These are phyloP conservation scores for Sisymbrium altissimum DNA, from an alignment of 345 rosid species.

Conservation along the genomic window DNA sequence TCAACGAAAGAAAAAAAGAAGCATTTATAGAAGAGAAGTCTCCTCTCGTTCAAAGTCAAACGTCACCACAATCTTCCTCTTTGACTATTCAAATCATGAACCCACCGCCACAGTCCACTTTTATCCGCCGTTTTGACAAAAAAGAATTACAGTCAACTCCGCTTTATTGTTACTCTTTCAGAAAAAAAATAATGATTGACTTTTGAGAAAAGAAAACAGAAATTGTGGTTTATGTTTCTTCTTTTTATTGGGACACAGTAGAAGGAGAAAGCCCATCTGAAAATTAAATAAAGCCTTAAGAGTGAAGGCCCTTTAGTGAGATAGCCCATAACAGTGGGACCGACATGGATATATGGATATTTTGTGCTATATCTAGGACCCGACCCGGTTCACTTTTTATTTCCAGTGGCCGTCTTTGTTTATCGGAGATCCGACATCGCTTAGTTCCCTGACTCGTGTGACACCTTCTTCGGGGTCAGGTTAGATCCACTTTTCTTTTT, in stretches of 20 bases:
- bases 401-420: neutral
- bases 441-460: neutral
- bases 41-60: constrained; percentile 22
- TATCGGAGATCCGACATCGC: neutral
- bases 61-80: constrained; percentile 3
- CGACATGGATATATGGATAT: neutral
- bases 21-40: neutral
- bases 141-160: constrained; percentile 2
- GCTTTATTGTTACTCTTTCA: neutral
- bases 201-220: neutral
- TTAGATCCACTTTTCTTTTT: neutral
- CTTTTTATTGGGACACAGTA: neutral
- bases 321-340: neutral
- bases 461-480: neutral
- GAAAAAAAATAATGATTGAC: neutral
- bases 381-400: constrained; percentile 1
- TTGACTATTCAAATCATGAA: constrained; percentile 25
- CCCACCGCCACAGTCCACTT: constrained; percentile 28
- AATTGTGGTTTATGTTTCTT: neutral
- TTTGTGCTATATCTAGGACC: neutral
- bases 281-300: neutral
- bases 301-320: neutral
- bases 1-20: neutral
- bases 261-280: no score
- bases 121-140: neutral